Evolutionary conservation across 805 yeast genomes (phyloP).

Genomic region (Teunomyces aglyptinius): DNA sequence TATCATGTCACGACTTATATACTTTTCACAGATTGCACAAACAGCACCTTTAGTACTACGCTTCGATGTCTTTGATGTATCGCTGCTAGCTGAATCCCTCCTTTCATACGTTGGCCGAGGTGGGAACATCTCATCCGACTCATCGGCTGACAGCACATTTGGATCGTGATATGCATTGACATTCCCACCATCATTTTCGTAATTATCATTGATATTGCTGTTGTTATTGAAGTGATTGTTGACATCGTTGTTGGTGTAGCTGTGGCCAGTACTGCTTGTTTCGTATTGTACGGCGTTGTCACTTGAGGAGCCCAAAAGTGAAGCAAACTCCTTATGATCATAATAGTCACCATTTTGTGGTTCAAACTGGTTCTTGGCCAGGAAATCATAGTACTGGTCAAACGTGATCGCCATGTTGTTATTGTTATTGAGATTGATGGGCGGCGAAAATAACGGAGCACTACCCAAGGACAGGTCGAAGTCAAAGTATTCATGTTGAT

Average conservation of each 20-base stretch:
- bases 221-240: neutral
- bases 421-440: neutral
- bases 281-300: neutral
- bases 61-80: constrained; percentile 11
- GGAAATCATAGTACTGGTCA: neutral
- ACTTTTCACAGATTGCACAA: constrained; percentile 40
- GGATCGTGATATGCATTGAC: neutral
- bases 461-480: neutral
- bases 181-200: neutral
- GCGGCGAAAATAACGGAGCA: neutral
- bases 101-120: constrained; percentile 14
- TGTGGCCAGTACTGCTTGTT: neutral
- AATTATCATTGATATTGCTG: neutral
- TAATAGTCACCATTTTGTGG: neutral
- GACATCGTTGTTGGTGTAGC: neutral
- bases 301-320: neutral
- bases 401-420: neutral
- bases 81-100: constrained; percentile 4
- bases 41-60: constrained; percentile 34
- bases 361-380: neutral
- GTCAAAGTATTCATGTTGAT: constrained; percentile 16
- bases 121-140: neutral
- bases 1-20: constrained; percentile 39
- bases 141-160: neutral
- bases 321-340: neutral